phyloP scores from a whole-genome alignment of 1,284 basidiomycete genomes.

The Ustilago trichophora region DNA sequence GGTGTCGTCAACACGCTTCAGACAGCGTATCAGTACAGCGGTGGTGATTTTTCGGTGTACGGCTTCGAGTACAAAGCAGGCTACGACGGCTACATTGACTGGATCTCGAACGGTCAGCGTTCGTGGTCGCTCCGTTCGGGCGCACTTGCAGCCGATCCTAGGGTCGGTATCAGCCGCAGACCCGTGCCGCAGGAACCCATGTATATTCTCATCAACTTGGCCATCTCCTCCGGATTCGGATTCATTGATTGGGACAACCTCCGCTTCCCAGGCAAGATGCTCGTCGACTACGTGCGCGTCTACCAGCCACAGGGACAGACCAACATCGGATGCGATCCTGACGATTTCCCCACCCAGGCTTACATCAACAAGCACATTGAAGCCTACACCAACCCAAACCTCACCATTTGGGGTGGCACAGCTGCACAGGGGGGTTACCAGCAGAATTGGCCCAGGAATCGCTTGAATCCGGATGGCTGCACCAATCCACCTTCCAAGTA shows the following conservation, averaged over 20 bases:
- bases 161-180: slow-evolving; percentile 31
- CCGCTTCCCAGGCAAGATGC: slow-evolving; percentile 49
- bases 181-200: slow-evolving; percentile 57
- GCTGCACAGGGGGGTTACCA: slow-evolving; percentile 53
- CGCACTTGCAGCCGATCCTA: slow-evolving; percentile 76
- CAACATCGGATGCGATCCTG: slow-evolving; percentile 60
- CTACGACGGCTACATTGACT: slow-evolving; percentile 75
- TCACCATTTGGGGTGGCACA: slow-evolving; percentile 59
- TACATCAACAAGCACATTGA: slow-evolving; percentile 69
- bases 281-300: slow-evolving; percentile 58
- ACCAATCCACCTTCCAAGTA: slow-evolving; percentile 40
- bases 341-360: slow-evolving; percentile 70
- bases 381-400: slow-evolving; percentile 56
- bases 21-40: slow-evolving; percentile 49
- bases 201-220: slow-evolving; percentile 62
- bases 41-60: slow-evolving; percentile 52
- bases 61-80: slow-evolving; percentile 70
- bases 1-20: slow-evolving; percentile 54
- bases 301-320: slow-evolving; percentile 56
- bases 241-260: slow-evolving; percentile 37
- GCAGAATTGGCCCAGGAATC: slow-evolving; percentile 57
- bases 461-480: slow-evolving; percentile 46
- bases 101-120: slow-evolving; percentile 43
- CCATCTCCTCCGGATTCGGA: slow-evolving; percentile 55
- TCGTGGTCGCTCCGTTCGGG: slow-evolving; percentile 71